Conservation (phyloP, 2,329 filamentous ascomycete genomes). For the Myotisia sp. region DNA sequence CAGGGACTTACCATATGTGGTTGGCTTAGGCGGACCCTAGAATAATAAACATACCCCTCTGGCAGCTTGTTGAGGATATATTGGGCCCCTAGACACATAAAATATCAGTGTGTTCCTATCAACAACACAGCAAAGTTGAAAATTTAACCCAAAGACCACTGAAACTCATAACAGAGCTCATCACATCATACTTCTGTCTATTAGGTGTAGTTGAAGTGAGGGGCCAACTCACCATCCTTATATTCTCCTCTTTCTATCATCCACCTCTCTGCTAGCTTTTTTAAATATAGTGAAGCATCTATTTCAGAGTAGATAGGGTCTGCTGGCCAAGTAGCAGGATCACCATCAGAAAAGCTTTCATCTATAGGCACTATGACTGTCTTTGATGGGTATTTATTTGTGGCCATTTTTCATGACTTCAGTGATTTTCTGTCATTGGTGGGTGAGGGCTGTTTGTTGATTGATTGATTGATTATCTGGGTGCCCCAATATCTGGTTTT, state of each 20-base stretch:
- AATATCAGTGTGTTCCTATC: no score
- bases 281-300: conserved; percentile 30
- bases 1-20: conserved; percentile 20
- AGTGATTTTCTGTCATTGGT: no score
- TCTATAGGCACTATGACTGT: conserved; percentile 21
- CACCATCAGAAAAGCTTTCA: conserved; percentile 27
- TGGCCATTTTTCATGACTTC: no score
- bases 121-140: no score
- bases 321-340: conserved; percentile 23
- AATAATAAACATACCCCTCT: conserved; percentile 39
- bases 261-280: conserved; percentile 37
- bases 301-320: conserved; percentile 21
- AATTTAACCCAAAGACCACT: no score
- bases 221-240: conserved; percentile 24
- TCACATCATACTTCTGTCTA: no score
- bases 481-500: no score
- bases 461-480: no score
- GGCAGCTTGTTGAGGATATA: conserved; percentile 43
- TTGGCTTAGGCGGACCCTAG: conserved; percentile 32
- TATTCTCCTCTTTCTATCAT: conserved; percentile 30
- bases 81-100: conserved; percentile 30
- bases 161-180: no score
- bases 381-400: no score
- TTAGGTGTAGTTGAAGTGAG: no score
- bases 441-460: no score